These are phyloP conservation scores for Metschnikowia amazonensis DNA, from an alignment of 805 yeast species.

Conservation along the genomic window DNA sequence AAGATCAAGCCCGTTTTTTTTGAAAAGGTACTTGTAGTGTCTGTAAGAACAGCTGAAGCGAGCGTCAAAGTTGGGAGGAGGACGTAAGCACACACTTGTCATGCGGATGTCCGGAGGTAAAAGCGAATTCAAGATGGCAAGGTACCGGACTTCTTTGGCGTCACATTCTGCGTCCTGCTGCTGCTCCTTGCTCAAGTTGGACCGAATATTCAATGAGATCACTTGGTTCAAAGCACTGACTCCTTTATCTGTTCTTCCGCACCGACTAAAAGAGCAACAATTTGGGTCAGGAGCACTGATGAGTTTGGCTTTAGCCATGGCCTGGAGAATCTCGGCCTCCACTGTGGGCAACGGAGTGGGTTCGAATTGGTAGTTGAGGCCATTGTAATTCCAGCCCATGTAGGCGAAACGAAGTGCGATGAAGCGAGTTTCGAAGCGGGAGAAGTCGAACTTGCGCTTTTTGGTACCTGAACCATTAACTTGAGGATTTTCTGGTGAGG, in stretches of 20 bases:
- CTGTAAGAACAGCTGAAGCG: constrained; percentile 84
- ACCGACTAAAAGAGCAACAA: constrained; percentile 74
- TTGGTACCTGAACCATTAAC: constrained; percentile 10
- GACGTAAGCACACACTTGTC: constrained; percentile 79
- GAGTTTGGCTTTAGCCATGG: constrained; percentile 62
- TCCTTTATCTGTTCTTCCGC: constrained; percentile 96
- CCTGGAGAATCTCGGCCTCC: constrained; percentile 71
- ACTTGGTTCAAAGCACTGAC: constrained; percentile 97
- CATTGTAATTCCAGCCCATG: constrained; percentile 92
- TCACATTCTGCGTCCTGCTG: constrained; percentile 58
- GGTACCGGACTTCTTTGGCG: constrained; percentile 67
- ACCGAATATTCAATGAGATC: constrained; percentile 72
- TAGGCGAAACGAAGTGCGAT: constrained; percentile 84
- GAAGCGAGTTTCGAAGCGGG: constrained; percentile 57
- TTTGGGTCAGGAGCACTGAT: constrained; percentile 57
- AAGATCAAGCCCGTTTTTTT: constrained; percentile 53
- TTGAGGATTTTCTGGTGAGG: no score
- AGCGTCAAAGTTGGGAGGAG: constrained; percentile 83
- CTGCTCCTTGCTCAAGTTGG: constrained; percentile 59
- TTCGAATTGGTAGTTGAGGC: constrained; percentile 77
- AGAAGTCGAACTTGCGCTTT: constrained; percentile 54
- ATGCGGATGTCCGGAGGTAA: constrained; percentile 79
- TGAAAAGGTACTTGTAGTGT: constrained; percentile 82
- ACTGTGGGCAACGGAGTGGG: constrained; percentile 81
- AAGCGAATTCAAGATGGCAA: constrained; percentile 67